Base-by-base conservation (phyloP, 768 basidiomycete genomes). In the Porpolomopsis calyptriformis region DNA sequence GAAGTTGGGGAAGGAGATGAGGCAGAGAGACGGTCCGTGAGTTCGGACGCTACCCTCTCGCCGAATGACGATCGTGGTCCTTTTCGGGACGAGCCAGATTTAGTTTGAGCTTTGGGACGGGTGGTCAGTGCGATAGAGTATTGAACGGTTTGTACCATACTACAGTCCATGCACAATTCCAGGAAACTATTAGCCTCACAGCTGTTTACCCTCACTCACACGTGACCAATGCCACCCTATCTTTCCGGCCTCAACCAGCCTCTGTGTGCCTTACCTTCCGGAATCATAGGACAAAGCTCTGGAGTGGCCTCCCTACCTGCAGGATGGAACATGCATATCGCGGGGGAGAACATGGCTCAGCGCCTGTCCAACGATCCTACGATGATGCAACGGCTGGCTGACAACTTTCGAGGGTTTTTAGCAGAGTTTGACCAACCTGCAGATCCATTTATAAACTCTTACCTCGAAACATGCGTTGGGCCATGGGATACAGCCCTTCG, bases 1-100 rank as follows among this genome's bases (percentile, higher is more conserved):
- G 60, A 59, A 22, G 64, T 65, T 3, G 63, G 64, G 10, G 65
- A 64, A 9, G 56, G 48, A 4, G 53, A 45, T 23, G 59, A 57
- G 11, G 39, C 35, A 19, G 36, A 38, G 27, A 40, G 42, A 29
- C 18, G 51, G 23, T 45, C 43, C 14, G 31, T 25, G 47, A 45
- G 38, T 36, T 52, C 51, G 7, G 40, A 43, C 24, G 43, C 43
- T 34, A 45, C 43, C 8, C 44, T 46, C 18, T 39, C 36, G 14
- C 34, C 42, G 16, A 27, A 42, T 20, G 35, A 25, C 18, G 50
- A 52, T 27, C 34, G 18, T 3, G 51, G 38, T 35, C 51, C 51
- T 41, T 52, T 52, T 23, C 39, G 45, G 26, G 51, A 49, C 25
- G 40, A 40, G 11, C 42, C 38, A 8, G 51, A 52, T 11, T 43